Base-by-base conservation (phyloP, 2,329 filamentous ascomycete species). In the Colletotrichum agaves region DNA sequence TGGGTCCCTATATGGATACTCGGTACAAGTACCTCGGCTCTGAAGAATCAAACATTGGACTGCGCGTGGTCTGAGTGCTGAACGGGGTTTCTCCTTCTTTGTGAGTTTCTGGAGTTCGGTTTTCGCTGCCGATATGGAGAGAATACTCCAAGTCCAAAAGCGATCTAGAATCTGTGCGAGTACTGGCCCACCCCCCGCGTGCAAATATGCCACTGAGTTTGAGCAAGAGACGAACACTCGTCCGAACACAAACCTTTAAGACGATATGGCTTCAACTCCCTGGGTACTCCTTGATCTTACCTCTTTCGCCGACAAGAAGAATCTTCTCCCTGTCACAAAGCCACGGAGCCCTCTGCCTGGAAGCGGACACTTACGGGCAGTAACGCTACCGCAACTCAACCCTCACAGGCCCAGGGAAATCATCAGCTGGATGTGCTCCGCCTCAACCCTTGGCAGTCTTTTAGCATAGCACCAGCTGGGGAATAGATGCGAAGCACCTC, bases 401-500 rank as follows among this genome's bases (percentile, higher is more conserved):
- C 44, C 35, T 56, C 5, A 46, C 58, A 27, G 63, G 63, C 5
- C 39, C 58, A 27, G 63, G 63, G 19, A 63, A 63, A 10, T 50
- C 44, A 37, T 63, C 63, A 3, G 59, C 52, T 5, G 63, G 63
- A 58, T 58, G 63, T 3, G 50, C 63, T 7, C 56, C 63, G 2
- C 63, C 63, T 5, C 56, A 59, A 12, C 57, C 61, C 21, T 50
- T 33, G 2, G 19, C 44, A 37, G 57, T 43, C 13, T 61, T 49
- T 0, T 63, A 67, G 13, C 41, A 83, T 78, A 1, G 81, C 80
- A 44, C 77, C 80, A 0, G 83, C 85, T 1, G 85, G 81, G 4
- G 85, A 85, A 69, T 83, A 86, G 33, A 88, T 74, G 5, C 86
- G 80, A 17, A 88, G 75, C 0, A 81, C 78, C 75, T 89, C 87